These are phyloP conservation scores for Pythium graminicola DNA, from an alignment of 352 stramenopile genomes.

Conservation along the genomic window DNA sequence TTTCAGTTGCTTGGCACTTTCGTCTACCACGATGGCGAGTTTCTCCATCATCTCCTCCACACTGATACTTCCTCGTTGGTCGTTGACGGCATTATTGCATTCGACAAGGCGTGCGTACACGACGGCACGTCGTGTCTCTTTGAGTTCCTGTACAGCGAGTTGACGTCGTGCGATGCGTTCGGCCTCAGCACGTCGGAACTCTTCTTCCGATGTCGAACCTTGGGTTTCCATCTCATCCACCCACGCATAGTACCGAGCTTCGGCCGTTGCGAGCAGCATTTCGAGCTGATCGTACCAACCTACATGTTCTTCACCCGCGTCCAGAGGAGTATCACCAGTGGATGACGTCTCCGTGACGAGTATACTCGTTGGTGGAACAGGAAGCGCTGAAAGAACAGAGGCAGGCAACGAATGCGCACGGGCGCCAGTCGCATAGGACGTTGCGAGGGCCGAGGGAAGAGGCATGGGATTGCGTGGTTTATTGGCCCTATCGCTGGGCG, in stretches of 20 bases:
- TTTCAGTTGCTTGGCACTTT: slow-evolving; percentile 28
- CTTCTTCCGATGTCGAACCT: slow-evolving; percentile 16
- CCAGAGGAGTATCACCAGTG: neutral
- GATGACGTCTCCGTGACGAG: neutral
- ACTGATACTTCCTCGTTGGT: neutral
- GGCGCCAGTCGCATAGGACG: neutral
- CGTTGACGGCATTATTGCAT: neutral
- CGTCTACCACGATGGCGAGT: slow-evolving; percentile 32
- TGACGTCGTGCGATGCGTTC: slow-evolving; percentile 13
- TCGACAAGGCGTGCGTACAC: slow-evolving; percentile 4
- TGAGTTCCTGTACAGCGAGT: slow-evolving; percentile 8
- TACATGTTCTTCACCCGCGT: slow-evolving; percentile 7
- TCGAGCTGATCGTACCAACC: slow-evolving; percentile 29
- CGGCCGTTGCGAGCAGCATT: slow-evolving; percentile 25
- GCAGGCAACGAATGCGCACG: neutral
- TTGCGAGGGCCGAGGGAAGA: slow-evolving; percentile 1
- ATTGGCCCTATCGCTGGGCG: neutral
- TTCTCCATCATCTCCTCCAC: slow-evolving; percentile 35
- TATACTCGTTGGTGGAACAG: neutral
- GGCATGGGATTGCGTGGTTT: neutral
- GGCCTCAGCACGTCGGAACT: slow-evolving; percentile 11
- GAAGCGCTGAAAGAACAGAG: neutral
- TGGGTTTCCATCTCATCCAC: slow-evolving; percentile 18
- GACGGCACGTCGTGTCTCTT: neutral
- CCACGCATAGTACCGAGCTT: slow-evolving; percentile 19